Conservation (phyloP, 495 filamentous ascomycete genomes). For the Xeromyces bisporus region DNA sequence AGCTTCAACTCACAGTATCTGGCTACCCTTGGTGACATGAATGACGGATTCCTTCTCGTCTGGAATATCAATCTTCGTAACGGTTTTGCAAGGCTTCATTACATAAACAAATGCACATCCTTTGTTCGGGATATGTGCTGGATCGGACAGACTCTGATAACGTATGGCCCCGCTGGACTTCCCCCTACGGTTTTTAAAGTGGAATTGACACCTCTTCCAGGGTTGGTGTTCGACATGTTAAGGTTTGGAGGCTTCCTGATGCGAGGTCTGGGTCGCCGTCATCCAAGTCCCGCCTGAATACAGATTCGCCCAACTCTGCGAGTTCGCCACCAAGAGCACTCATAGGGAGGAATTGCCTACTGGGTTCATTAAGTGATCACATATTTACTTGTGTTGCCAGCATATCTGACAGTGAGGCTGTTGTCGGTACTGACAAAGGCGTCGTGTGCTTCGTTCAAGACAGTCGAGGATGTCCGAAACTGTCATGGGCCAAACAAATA, state of each 20-base stretch:
- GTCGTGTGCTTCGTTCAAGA: constrained; percentile 52
- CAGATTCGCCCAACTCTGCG: constrained; percentile 19
- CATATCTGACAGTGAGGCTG: constrained; percentile 42
- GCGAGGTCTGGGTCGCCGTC: constrained; percentile 25
- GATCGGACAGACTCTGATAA: constrained; percentile 57
- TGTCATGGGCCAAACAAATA: constrained; percentile 25
- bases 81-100: constrained; percentile 73
- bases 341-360: constrained; percentile 40
- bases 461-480: constrained; percentile 46
- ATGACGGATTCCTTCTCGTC: constrained; percentile 88
- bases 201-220: constrained; percentile 20
- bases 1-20: constrained; percentile 75
- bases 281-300: constrained; percentile 29
- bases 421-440: constrained; percentile 32
- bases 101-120: constrained; percentile 86
- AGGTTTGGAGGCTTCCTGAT: constrained; percentile 77
- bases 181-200: background rate
- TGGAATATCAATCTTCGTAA: constrained; percentile 72
- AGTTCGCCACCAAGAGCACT: constrained; percentile 38
- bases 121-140: constrained; percentile 70
- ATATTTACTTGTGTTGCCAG: constrained; percentile 67
- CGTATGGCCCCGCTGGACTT: constrained; percentile 24
- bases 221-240: constrained; percentile 78
- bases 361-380: constrained; percentile 48
- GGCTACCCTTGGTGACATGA: constrained; percentile 69